These are phyloP conservation scores for Pichia gijzeniarum DNA, from an alignment of 805 yeast species.

Conservation along the genomic window DNA sequence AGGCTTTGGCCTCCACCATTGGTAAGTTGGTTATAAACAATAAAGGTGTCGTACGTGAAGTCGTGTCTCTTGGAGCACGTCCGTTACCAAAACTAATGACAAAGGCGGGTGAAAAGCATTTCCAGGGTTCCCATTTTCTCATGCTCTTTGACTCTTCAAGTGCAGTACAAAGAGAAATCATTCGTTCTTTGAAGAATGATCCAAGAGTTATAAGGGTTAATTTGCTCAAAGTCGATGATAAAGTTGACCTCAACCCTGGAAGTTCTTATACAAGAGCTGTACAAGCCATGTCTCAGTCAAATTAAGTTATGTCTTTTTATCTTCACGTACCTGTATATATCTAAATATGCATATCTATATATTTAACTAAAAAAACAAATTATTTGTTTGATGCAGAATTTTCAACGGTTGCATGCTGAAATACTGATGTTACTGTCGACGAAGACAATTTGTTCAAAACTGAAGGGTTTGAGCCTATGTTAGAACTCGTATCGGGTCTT, in stretches of 20 bases:
- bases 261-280: slow-evolving; percentile 47
- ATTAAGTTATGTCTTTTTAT: not conserved
- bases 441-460: no score
- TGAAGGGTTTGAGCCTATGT: no score
- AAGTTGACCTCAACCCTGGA: slow-evolving; percentile 47
- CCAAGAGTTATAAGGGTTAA: slow-evolving; percentile 85
- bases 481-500: not conserved
- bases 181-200: slow-evolving; percentile 74
- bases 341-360: not conserved
- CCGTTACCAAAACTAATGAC: slow-evolving; percentile 75
- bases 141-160: slow-evolving; percentile 84
- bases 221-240: slow-evolving; percentile 56
- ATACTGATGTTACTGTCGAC: no score
- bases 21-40: slow-evolving; percentile 80
- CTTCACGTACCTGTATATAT: not conserved
- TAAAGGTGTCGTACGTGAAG: slow-evolving; percentile 88
- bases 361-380: no score
- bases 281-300: slow-evolving; percentile 17
- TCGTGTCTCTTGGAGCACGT: slow-evolving; percentile 71
- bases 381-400: not conserved
- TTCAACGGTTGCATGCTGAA: no score
- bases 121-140: slow-evolving; percentile 82
- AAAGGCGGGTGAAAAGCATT: slow-evolving; percentile 83
- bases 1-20: slow-evolving; percentile 50
- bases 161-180: slow-evolving; percentile 78